phyloP scores from a whole-genome alignment of 495 filamentous ascomycete species.

The Tuber melanosporum region DNA sequence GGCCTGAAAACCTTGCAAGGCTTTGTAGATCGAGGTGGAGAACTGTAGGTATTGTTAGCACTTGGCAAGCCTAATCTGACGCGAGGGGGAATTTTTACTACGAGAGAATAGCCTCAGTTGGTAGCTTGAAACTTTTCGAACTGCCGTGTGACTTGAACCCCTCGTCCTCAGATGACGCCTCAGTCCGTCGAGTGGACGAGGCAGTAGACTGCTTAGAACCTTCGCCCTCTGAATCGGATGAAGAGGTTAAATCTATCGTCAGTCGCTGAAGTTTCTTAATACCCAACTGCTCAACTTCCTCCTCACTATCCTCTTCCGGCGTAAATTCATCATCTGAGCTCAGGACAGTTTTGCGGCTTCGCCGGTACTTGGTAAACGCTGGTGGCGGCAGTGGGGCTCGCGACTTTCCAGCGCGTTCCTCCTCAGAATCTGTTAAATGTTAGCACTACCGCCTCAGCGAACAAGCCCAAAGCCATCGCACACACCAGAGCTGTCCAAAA shows the following conservation, averaged over 20 bases:
- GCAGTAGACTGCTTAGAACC: not conserved
- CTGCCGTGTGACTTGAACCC: constrained; percentile 11
- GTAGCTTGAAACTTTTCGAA: constrained; percentile 8
- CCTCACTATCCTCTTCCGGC: not conserved
- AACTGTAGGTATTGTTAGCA: constrained; percentile 7
- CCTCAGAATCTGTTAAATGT: not conserved
- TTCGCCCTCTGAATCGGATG: not conserved
- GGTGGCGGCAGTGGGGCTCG: not conserved
- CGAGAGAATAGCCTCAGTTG: constrained; percentile 15
- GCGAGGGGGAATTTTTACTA: constrained; percentile 15
- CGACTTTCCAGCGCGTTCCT: not conserved
- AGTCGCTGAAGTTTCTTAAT: not conserved
- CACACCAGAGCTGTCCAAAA: not conserved
- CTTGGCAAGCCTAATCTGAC: not conserved
- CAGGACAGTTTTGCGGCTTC: not conserved
- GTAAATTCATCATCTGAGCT: not conserved
- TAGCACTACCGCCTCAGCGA: not conserved
- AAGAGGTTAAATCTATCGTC: not conserved
- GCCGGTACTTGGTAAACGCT: not conserved
- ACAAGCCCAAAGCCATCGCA: not conserved
- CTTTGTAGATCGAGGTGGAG: constrained; percentile 28
- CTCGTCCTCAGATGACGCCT: constrained; percentile 17
- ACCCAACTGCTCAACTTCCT: not conserved
- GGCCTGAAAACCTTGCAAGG: constrained; percentile 26
- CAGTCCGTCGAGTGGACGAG: not conserved